phyloP scores from a whole-genome alignment of 2,329 filamentous ascomycete genomes.

The Mollisiaceae sp. region DNA sequence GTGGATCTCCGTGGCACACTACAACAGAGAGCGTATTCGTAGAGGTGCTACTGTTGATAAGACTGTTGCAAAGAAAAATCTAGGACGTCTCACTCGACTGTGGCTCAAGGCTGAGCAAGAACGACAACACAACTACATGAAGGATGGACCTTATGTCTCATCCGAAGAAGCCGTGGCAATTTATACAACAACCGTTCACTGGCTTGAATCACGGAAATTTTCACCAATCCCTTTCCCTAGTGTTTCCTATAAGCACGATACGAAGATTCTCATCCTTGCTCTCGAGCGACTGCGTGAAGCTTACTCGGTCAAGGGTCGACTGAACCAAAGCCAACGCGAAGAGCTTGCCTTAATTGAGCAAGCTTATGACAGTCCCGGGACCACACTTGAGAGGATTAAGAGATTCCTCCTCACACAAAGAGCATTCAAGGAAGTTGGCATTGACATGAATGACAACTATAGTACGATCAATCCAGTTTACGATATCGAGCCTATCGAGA shows the following conservation, averaged over 20 bases:
- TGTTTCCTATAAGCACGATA: conserved; percentile 99
- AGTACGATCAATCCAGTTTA: conserved; percentile 99
- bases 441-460: conserved; percentile 99
- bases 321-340: conserved; percentile 97
- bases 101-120: conserved; percentile 99
- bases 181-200: conserved; percentile 98
- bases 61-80: conserved; percentile 98
- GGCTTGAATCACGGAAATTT: conserved; percentile 97
- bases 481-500: conserved; percentile 98
- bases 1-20: conserved; percentile 99
- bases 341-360: conserved; percentile 97
- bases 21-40: conserved; percentile 96
- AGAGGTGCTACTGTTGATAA: conserved; percentile 98
- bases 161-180: conserved; percentile 98
- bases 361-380: conserved; percentile 96
- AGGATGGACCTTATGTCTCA: conserved; percentile 97
- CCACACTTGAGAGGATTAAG: conserved; percentile 94
- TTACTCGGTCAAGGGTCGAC: conserved; percentile 94
- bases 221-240: conserved; percentile 98
- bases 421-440: conserved; percentile 98
- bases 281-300: conserved; percentile 91
- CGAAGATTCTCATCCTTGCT: conserved; percentile 95
- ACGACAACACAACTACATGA: conserved; percentile 98
- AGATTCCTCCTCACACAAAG: conserved; percentile 95
- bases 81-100: conserved; percentile 89